Conservation (phyloP, 768 basidiomycete genomes). For the Trametopsis cervina region DNA sequence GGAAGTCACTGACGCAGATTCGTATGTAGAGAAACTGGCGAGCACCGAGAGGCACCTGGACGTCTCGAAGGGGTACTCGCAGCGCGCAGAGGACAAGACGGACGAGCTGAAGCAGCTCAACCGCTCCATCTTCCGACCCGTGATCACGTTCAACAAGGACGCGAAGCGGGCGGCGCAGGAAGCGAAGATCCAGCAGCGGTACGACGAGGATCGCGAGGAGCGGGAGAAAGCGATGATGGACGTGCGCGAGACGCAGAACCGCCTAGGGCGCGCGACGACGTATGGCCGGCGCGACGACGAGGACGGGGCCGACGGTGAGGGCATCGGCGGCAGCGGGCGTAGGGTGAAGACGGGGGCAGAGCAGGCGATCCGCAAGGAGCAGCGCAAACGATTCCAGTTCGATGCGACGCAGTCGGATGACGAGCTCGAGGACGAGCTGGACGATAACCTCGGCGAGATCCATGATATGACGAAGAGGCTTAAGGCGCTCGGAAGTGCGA, state of each 20-base stretch:
- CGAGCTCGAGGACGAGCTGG: constrained; percentile 90
- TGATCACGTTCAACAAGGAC: constrained; percentile 89
- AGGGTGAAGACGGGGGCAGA: constrained; percentile 46
- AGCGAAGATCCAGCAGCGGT: constrained; percentile 74
- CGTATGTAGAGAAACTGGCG: constrained; percentile 66
- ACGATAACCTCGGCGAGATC: constrained; percentile 87
- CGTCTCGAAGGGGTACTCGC: constrained; percentile 80
- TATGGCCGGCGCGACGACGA: constrained; percentile 50
- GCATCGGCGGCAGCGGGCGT: constrained; percentile 21
- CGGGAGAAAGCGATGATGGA: constrained; percentile 83
- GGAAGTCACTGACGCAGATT: background rate
- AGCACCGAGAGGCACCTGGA: constrained; percentile 95
- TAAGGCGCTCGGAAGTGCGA: constrained; percentile 71
- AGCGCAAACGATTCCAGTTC: constrained; percentile 83
- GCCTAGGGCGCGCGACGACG: constrained; percentile 67
- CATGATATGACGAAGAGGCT: constrained; percentile 68
- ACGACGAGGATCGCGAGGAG: constrained; percentile 79
- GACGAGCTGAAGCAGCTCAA: constrained; percentile 93
- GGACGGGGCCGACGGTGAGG: constrained; percentile 29
- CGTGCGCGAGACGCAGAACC: constrained; percentile 80
- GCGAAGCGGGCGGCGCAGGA: constrained; percentile 85
- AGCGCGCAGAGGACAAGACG: constrained; percentile 87
- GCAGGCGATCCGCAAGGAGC: constrained; percentile 51
- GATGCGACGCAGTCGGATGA: constrained; percentile 89
- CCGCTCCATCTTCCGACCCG: constrained; percentile 90